Percentiles rank a stretch among this genome's conserved stretches.
phyloP scores from a whole-genome alignment of 2,329 filamentous ascomycete genomes.

The Phialophora verrucosa region DNA sequence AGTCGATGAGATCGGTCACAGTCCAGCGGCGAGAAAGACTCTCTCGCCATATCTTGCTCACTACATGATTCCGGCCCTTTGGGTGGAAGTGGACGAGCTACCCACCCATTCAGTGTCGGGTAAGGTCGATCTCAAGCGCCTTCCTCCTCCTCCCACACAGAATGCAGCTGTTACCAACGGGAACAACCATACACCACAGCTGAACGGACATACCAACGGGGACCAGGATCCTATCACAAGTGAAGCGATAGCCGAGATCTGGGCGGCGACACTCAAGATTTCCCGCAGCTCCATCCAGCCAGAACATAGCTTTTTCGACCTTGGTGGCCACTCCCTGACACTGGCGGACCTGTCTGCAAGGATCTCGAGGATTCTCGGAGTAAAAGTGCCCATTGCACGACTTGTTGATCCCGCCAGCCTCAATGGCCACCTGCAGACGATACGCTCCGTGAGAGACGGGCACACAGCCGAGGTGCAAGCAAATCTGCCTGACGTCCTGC shows the following conservation, averaged over 20 bases:
- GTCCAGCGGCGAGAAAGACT: slow-evolving; percentile 68
- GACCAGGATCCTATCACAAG: slow-evolving; percentile 69
- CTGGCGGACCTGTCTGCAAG: slow-evolving; percentile 78
- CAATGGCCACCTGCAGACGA: slow-evolving; percentile 72
- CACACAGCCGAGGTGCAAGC: slow-evolving; percentile 76
- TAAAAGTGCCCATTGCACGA: slow-evolving; percentile 72
- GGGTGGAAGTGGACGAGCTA: slow-evolving; percentile 73
- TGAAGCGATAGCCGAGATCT: slow-evolving; percentile 71
- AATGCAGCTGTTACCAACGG: slow-evolving; percentile 47
- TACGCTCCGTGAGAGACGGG: slow-evolving; percentile 73
- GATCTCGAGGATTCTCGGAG: slow-evolving; percentile 72
- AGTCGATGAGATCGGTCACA: slow-evolving; percentile 73
- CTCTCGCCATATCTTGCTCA: slow-evolving; percentile 72
- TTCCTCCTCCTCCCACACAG: slow-evolving; percentile 68
- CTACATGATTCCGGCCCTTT: slow-evolving; percentile 82
- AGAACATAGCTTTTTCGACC: slow-evolving; percentile 79
- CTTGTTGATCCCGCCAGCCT: slow-evolving; percentile 75
- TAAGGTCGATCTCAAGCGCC: slow-evolving; percentile 74
- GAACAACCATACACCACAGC: neutral
- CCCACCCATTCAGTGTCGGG: slow-evolving; percentile 80
- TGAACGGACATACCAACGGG: slow-evolving; percentile 50
- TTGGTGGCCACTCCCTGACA: slow-evolving; percentile 77
- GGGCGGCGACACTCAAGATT: slow-evolving; percentile 73
- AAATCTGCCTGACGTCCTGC: slow-evolving; percentile 72
- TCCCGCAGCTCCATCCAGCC: slow-evolving; percentile 65